Evolutionary conservation across 2,329 filamentous ascomycete genomes (phyloP).

Genomic region (Pseudohalonectria lignicola): DNA sequence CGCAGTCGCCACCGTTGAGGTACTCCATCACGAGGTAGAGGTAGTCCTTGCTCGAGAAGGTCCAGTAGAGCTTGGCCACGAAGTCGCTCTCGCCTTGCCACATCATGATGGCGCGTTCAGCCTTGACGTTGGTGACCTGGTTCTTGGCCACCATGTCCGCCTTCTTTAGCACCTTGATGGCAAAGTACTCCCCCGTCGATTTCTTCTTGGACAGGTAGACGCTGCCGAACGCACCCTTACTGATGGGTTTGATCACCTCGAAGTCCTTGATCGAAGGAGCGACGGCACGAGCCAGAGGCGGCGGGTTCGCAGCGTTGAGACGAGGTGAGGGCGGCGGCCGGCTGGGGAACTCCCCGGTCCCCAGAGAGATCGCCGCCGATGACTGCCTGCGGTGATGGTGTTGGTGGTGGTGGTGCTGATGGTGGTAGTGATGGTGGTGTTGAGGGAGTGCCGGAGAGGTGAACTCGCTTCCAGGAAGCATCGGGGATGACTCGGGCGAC

Average conservation of each 20-base stretch:
- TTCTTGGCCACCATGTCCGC: conserved; percentile 99
- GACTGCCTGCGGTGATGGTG: conserved; percentile 81
- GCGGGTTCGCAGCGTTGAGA: conserved; percentile 61
- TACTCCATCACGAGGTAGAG: conserved; percentile 99
- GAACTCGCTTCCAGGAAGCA: conserved; percentile 74
- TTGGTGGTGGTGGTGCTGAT: conserved; percentile 28
- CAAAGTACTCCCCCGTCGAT: conserved; percentile 94
- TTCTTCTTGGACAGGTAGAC: conserved; percentile 99
- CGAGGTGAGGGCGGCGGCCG: conserved; percentile 74
- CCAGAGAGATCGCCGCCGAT: conserved; percentile 66
- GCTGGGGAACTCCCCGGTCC: conserved; percentile 36
- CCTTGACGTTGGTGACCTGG: conserved; percentile 97
- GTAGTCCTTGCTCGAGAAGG: conserved; percentile 98
- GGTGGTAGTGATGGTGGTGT: conserved; percentile 55
- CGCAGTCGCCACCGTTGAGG: conserved; percentile 92
- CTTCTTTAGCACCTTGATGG: conserved; percentile 97
- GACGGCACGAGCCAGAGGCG: conserved; percentile 76
- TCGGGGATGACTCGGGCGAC: conserved; percentile 83
- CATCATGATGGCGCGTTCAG: conserved; percentile 99
- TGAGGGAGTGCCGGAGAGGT: conserved; percentile 46
- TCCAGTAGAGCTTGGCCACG: conserved; percentile 98
- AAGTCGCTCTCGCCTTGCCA: conserved; percentile 99
- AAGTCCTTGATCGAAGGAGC: conserved; percentile 98
- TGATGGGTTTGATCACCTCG: conserved; percentile 98
- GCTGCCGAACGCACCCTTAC: conserved; percentile 95